phyloP scores from a whole-genome alignment of 805 yeast species.

The Kodamaea jinghongensis region DNA sequence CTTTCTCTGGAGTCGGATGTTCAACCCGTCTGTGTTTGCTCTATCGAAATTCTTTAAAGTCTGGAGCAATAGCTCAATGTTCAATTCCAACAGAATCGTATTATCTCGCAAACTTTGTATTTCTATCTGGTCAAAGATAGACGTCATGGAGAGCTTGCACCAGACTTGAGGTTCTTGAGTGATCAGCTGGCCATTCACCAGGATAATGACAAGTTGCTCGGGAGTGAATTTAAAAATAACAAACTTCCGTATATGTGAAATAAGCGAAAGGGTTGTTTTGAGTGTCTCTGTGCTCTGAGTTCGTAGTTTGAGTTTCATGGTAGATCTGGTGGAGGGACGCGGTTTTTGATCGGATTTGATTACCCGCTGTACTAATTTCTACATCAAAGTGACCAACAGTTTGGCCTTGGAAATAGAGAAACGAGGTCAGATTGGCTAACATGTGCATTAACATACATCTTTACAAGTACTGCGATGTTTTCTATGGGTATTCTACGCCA shows the following conservation, averaged over 20 bases:
- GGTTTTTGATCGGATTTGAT: no score
- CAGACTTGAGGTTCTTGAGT: conserved; percentile 64
- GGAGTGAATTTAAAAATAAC: conserved; percentile 58
- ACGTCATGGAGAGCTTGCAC: conserved; percentile 50
- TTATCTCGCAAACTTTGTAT: conserved; percentile 53
- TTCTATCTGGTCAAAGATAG: conserved; percentile 49
- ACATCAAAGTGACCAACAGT: no score
- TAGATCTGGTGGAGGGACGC: not conserved
- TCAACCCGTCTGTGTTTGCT: conserved; percentile 49
- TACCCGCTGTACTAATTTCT: no score
- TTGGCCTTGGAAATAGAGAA: no score
- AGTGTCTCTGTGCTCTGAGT: conserved; percentile 25
- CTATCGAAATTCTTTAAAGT: conserved; percentile 56
- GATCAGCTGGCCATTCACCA: conserved; percentile 39
- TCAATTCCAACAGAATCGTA: conserved; percentile 57
- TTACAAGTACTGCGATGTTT: no score
- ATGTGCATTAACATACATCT: no score
- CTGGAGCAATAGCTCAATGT: conserved; percentile 57
- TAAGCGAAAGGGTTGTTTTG: conserved; percentile 45
- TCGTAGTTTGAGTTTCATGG: conserved; percentile 27
- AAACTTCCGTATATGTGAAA: conserved; percentile 50
- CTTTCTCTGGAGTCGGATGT: conserved; percentile 50
- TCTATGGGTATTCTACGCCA: no score
- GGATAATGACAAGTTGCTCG: conserved; percentile 47
- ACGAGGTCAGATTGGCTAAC: no score